These are phyloP conservation scores for Talaromyces thailandensis DNA, from an alignment of 495 filamentous ascomycete species.

Conservation along the genomic window DNA sequence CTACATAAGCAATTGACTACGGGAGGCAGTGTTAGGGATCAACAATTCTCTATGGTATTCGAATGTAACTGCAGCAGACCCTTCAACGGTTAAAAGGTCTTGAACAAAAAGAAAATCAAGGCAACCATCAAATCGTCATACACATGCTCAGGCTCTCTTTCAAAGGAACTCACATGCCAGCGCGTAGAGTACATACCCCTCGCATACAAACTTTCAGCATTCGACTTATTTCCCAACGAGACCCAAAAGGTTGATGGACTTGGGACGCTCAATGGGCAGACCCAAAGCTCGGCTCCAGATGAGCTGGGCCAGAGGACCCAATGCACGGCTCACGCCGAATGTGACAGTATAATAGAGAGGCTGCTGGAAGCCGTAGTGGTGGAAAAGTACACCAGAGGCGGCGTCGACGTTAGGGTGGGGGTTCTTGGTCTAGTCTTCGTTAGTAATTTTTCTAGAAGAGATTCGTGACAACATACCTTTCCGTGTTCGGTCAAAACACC, in stretches of 20 bases:
- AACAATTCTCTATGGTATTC: background rate
- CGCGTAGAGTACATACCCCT: background rate
- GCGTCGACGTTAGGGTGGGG: constrained; percentile 95
- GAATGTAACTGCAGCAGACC: background rate
- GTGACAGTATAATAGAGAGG: constrained; percentile 97
- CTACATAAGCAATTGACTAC: background rate
- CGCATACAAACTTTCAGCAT: background rate
- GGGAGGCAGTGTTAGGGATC: background rate
- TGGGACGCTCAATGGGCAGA: constrained; percentile 94
- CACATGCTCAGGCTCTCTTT: background rate
- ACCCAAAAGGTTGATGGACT: constrained; percentile 88
- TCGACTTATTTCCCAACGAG: constrained; percentile 21
- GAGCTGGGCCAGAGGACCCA: constrained; percentile 87
- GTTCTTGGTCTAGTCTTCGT: constrained; percentile 70
- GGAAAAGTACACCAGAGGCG: constrained; percentile 84
- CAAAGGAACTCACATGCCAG: background rate
- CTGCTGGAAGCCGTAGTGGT: constrained; percentile 94
- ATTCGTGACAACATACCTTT: constrained; percentile 42
- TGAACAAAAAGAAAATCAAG: background rate
- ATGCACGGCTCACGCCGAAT: constrained; percentile 85
- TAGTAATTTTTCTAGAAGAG: constrained; percentile 6
- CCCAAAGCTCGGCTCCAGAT: constrained; percentile 95
- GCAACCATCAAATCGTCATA: background rate
- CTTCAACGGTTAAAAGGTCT: background rate
- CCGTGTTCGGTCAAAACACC: constrained; percentile 85